Evolutionary conservation across 108 stramenopile species (phyloP), one percentile per base, ranked within the genome.

Genomic region (Cyclotella distinguenda): DNA sequence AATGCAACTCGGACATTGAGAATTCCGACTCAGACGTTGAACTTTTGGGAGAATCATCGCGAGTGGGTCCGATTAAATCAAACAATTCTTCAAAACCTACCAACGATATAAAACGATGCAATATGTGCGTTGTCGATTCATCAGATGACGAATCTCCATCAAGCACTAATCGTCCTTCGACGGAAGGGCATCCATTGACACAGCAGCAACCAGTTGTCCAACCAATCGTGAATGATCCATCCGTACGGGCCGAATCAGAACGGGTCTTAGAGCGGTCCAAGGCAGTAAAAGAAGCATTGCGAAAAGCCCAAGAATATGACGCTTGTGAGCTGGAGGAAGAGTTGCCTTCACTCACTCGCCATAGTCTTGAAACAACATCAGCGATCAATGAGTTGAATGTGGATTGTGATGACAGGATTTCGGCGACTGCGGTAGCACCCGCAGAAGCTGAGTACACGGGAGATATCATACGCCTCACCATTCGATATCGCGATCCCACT

Each of bases 291-390:
- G 59, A 35, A 32, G 34, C 36, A 12, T 58, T 87, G 19, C 27
- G 45, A 30, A 49, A 35, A 49, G 82, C 86, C 13, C 83, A 87
- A 50, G 21, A 13, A 0, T 87, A 87, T 57, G 67, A 87, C 49
- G 86, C 83, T 22, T 74, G 84, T 54, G 86, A 87, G 46, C 18
- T 84, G 22, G 23, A 66, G 38, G 70, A 78, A 7, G 31, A 55
- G 46, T 6, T 52, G 39, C 52, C 60, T 12, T 44, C 62, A n/a
- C 60, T 35, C 18, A 18, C 18, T 1, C 26, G 18, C 23, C 12
- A 54, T 30, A 11, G 13, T 31, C 35, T 11, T 42, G 27, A 27
- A 21, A 13, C 52, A 23, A 6, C 32, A 3, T 12, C 49, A 1
- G 15, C 36, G 16, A 28, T 10, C 30, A 15, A 39, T 22, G 60